Evolutionary conservation across 352 stramenopile genomes (phyloP).

Genomic region (Phytophthora colocasiae): DNA sequence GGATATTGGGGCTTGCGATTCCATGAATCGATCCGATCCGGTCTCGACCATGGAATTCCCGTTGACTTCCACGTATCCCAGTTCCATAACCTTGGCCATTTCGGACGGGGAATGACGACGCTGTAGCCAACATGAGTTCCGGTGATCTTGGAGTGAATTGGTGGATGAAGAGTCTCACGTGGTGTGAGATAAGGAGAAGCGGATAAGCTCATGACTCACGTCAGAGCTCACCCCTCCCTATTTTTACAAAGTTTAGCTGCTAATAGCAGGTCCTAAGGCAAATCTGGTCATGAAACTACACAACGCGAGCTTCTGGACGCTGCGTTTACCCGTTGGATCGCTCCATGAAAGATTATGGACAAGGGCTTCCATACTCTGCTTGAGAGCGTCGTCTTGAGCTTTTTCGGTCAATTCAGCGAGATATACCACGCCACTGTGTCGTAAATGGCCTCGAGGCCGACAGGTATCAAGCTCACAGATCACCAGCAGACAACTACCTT

Average conservation of each 20-base stretch:
- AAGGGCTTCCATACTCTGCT: constrained; percentile 67
- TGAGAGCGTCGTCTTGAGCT: constrained; percentile 44
- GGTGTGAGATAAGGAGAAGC: constrained; percentile 16
- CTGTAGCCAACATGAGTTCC: constrained; percentile 23
- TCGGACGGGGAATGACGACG: constrained; percentile 31
- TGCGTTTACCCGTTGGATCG: constrained; percentile 68
- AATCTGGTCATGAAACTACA: constrained; percentile 72
- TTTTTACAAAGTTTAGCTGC: constrained; percentile 39
- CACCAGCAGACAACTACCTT: constrained; percentile 55
- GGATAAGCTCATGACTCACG: constrained; percentile 2
- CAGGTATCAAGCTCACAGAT: constrained; percentile 76
- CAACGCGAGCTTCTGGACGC: constrained; percentile 71
- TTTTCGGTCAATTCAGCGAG: constrained; percentile 60
- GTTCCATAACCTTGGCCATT: constrained; percentile 29
- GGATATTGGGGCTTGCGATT: constrained; percentile 28
- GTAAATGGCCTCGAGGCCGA: constrained; percentile 43
- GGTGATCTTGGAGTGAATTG: not conserved
- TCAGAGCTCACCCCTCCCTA: constrained; percentile 17
- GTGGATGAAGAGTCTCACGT: constrained; percentile 4
- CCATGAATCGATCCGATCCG: constrained; percentile 33
- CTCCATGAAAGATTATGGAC: constrained; percentile 83
- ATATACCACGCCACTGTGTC: constrained; percentile 68
- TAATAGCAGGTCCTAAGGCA: constrained; percentile 44
- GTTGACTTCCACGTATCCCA: not conserved
- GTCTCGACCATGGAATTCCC: constrained; percentile 15